Evolutionary conservation across 192 early-diverging fungal species (phyloP).

Genomic region (Mortierella alpina): DNA sequence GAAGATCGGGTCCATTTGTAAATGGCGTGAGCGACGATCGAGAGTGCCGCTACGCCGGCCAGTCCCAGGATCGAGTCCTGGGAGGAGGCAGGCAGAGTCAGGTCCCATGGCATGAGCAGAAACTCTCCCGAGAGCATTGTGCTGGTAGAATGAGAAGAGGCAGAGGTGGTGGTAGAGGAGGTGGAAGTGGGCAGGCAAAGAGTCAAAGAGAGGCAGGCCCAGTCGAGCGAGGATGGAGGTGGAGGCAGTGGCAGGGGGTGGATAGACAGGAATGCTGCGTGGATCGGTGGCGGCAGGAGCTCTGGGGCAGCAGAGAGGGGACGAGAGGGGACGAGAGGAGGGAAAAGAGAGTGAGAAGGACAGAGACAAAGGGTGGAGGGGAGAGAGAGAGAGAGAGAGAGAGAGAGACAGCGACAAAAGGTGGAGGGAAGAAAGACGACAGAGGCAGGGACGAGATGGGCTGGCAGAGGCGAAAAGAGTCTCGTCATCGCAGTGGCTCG

Average conservation of each 20-base stretch:
- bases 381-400: not conserved
- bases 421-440: not conserved
- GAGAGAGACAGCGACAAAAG: not conserved
- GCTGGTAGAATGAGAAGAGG: no score
- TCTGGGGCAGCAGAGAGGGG: not conserved
- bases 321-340: not conserved
- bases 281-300: not conserved
- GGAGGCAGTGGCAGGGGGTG: not conserved
- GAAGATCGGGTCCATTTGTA: constrained; percentile 6
- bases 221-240: not conserved
- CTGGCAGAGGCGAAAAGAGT: not conserved
- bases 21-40: not conserved
- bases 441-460: not conserved
- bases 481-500: no score
- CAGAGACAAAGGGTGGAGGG: not conserved
- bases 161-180: not conserved
- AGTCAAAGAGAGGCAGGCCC: not conserved
- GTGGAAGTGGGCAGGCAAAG: not conserved
- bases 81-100: constrained; percentile 8
- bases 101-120: no score
- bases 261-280: not conserved
- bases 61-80: not conserved
- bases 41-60: not conserved
- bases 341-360: not conserved
- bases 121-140: no score